Conservation (phyloP, 495 filamentous ascomycete genomes). For the Penicillium lividum region DNA sequence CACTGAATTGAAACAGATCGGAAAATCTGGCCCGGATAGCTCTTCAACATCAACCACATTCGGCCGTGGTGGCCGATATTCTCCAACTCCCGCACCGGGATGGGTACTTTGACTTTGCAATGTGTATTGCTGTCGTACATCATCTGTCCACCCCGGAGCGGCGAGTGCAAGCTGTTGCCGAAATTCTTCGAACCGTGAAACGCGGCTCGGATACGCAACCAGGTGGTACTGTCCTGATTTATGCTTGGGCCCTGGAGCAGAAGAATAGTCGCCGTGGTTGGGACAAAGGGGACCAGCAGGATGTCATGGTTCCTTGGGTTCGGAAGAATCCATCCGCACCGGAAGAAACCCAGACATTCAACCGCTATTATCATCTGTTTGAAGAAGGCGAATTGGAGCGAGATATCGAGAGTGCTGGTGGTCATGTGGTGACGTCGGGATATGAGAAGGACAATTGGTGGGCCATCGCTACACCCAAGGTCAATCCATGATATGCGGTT, state of each 20-base stretch:
- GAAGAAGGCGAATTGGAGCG: slow-evolving; percentile 80
- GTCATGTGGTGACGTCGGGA: slow-evolving; percentile 72
- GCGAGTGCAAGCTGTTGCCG: slow-evolving; percentile 69
- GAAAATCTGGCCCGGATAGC: slow-evolving; percentile 76
- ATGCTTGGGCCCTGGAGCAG: slow-evolving; percentile 98
- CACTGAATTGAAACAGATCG: slow-evolving; percentile 51
- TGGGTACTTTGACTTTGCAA: slow-evolving; percentile 81
- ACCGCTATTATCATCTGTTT: slow-evolving; percentile 96
- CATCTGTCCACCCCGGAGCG: slow-evolving; percentile 84
- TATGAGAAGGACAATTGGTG: slow-evolving; percentile 99
- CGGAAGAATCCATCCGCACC: slow-evolving; percentile 44
- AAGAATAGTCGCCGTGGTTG: slow-evolving; percentile 85
- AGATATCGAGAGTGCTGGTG: slow-evolving; percentile 75
- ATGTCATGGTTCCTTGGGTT: slow-evolving; percentile 97
- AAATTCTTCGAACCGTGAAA: slow-evolving; percentile 69
- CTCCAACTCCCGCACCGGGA: slow-evolving; percentile 68
- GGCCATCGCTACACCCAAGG: slow-evolving; percentile 59
- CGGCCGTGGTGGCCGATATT: slow-evolving; percentile 70
- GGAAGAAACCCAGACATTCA: slow-evolving; percentile 53
- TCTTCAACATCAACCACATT: slow-evolving; percentile 58
- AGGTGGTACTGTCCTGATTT: slow-evolving; percentile 72
- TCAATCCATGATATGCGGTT: slow-evolving; percentile 12
- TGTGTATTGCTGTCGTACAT: slow-evolving; percentile 93
- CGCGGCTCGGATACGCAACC: slow-evolving; percentile 29
- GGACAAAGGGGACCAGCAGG: slow-evolving; percentile 83